These are phyloP conservation scores for Helotiales sp. DNA, from an alignment of 2,329 filamentous ascomycete genomes.

Conservation along the genomic window DNA sequence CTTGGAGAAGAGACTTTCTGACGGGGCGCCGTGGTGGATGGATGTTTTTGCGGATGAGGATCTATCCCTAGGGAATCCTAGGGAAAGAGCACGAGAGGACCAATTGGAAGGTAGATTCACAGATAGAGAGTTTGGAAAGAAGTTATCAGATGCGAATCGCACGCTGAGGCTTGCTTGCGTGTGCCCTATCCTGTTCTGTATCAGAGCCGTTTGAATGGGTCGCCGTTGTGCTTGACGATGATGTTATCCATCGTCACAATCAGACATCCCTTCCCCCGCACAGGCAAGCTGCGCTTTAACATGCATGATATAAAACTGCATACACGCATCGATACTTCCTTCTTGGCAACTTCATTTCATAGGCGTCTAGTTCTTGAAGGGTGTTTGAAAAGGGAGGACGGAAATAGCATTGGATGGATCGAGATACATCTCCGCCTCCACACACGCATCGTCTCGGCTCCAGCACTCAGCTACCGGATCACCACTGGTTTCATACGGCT, in stretches of 20 bases:
- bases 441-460: not conserved
- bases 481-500: not conserved
- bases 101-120: not conserved
- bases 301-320: not conserved
- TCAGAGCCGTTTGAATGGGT: not conserved
- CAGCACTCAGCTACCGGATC: not conserved
- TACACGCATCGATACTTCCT: constrained; percentile 6
- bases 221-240: not conserved
- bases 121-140: not conserved
- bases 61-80: no score
- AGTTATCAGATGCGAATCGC: not conserved
- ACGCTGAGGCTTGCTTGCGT: not conserved
- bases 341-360: not conserved
- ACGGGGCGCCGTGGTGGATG: not conserved
- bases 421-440: not conserved
- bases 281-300: not conserved
- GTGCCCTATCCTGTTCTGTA: not conserved
- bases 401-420: not conserved
- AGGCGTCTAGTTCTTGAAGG: not conserved
- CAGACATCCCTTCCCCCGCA: not conserved
- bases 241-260: not conserved
- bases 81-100: not conserved
- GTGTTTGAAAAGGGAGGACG: not conserved
- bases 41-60: not conserved
- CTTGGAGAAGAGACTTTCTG: not conserved